Conservation (phyloP, 768 basidiomycete species). For the Tubosaeta sp. region DNA sequence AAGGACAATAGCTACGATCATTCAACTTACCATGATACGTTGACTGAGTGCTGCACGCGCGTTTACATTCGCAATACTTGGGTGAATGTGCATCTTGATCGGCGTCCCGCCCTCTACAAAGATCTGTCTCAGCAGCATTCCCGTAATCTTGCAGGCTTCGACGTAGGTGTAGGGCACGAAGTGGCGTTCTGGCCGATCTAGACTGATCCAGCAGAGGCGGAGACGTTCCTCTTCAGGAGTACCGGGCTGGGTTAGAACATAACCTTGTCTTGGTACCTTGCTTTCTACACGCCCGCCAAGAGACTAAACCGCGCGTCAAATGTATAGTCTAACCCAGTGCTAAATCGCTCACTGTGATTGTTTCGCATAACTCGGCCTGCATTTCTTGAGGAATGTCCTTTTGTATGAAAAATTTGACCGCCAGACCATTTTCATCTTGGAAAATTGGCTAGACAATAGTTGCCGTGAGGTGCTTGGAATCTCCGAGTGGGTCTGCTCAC, state of each 20-base stretch:
- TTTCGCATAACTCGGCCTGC: slow-evolving; percentile 70
- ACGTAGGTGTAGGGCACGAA: slow-evolving; percentile 82
- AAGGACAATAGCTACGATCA: slow-evolving; percentile 1
- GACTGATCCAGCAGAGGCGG: slow-evolving; percentile 64
- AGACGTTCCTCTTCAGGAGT: slow-evolving; percentile 73
- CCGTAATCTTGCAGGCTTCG: slow-evolving; percentile 79
- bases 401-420: slow-evolving; percentile 82
- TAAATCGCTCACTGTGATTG: slow-evolving; percentile 51
- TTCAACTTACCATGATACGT: slow-evolving; percentile 58
- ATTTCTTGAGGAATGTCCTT: slow-evolving; percentile 67
- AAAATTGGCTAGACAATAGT: slow-evolving; percentile 54
- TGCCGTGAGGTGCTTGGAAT: slow-evolving; percentile 1
- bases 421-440: slow-evolving; percentile 60
- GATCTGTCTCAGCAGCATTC: slow-evolving; percentile 70
- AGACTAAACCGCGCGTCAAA: slow-evolving; percentile 38
- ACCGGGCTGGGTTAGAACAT: slow-evolving; percentile 63
- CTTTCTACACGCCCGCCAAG: slow-evolving; percentile 73
- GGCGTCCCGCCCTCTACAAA: slow-evolving; percentile 63
- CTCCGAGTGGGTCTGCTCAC: slow-evolving; percentile 11
- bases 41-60: slow-evolving; percentile 61
- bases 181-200: slow-evolving; percentile 67
- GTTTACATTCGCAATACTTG: slow-evolving; percentile 76
- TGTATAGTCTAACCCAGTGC: neutral
- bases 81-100: slow-evolving; percentile 76
- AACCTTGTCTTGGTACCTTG: slow-evolving; percentile 76